A percentile compares a stretch with the other conserved stretches of the same genome.
These are phyloP conservation scores for Crithidia sp. DNA, from an alignment of 208 protist species.

Conservation along the genomic window DNA sequence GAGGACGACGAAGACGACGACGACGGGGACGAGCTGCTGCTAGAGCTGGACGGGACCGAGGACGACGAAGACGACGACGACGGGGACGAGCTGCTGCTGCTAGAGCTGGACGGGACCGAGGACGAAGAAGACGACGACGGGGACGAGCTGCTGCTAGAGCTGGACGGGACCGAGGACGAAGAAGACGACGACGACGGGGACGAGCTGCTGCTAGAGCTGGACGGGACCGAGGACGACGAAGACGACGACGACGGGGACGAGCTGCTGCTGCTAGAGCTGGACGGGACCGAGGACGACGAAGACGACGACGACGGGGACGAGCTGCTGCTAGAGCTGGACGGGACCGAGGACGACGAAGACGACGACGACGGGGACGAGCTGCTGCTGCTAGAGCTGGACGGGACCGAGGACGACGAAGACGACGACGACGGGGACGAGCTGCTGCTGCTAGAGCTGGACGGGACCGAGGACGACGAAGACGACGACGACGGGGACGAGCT, in stretches of 20 bases:
- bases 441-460: background rate
- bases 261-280: background rate
- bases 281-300: background rate
- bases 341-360: no score
- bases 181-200: constrained; percentile 11
- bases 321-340: no score
- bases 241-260: constrained; percentile 7
- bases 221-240: constrained; percentile 8
- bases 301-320: constrained; percentile 19
- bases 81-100: background rate
- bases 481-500: background rate
- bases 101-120: background rate
- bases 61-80: constrained; percentile 18
- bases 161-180: no score
- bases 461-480: constrained; percentile 9
- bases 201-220: background rate
- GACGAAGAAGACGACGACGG: constrained; percentile 19
- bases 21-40: background rate
- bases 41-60: background rate
- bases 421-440: background rate
- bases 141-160: no score
- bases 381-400: background rate
- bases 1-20: constrained; percentile 17
- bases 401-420: constrained; percentile 9
- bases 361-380: background rate